phyloP scores from a whole-genome alignment of 1,139 yeast genomes.

The Maudiozyma humilis region DNA sequence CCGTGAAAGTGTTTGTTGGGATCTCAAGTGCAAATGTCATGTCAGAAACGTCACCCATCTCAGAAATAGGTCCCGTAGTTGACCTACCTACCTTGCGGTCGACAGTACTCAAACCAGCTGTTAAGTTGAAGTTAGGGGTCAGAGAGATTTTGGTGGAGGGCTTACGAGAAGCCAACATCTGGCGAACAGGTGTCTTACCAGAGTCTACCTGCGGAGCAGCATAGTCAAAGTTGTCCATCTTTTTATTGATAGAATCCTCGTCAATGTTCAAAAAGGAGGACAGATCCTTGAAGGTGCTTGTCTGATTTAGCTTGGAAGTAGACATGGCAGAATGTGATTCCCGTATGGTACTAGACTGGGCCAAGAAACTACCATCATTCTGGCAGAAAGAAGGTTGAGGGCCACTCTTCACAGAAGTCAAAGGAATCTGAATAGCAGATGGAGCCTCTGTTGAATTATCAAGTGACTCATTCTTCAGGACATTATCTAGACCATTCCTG shows the following conservation, averaged over 20 bases:
- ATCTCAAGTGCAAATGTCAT: conserved; percentile 26
- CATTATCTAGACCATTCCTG: background rate
- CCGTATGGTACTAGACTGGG: conserved; percentile 26
- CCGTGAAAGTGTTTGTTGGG: conserved; percentile 24
- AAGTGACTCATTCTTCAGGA: background rate
- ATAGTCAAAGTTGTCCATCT: background rate
- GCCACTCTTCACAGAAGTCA: background rate
- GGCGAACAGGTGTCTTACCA: background rate
- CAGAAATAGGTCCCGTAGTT: conserved; percentile 5
- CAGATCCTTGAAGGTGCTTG: conserved; percentile 26
- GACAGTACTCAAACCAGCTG: conserved; percentile 10
- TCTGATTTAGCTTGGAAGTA: conserved; percentile 20
- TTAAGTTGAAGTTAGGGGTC: conserved; percentile 11
- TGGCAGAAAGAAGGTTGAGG: background rate
- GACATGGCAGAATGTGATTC: conserved; percentile 20
- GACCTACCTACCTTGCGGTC: conserved; percentile 3
- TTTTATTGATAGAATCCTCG: background rate
- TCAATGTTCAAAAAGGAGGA: conserved; percentile 17
- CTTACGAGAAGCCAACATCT: conserved; percentile 8
- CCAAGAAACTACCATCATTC: conserved; percentile 15
- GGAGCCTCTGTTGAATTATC: background rate
- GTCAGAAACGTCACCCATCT: conserved; percentile 20
- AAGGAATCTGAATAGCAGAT: background rate
- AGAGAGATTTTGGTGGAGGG: conserved; percentile 15
- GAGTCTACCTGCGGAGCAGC: background rate